Percentiles rank a stretch among this genome's conserved stretches.
Evolutionary conservation across 2,329 filamentous ascomycete genomes (phyloP).

Genomic region (Penicillium freii): DNA sequence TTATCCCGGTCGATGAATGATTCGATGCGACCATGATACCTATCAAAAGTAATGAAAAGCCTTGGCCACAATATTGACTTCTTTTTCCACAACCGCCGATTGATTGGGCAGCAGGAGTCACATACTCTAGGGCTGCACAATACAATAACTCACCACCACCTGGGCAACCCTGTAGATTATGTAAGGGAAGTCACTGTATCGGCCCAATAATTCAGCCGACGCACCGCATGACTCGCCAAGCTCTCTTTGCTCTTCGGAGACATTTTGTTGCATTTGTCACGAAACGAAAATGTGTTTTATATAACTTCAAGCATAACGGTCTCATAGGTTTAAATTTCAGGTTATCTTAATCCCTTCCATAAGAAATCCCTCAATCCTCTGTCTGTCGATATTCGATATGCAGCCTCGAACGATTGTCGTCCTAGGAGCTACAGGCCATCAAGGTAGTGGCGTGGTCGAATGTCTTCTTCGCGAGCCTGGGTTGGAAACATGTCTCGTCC

Average conservation of each 20-base stretch:
- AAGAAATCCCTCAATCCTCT: not conserved
- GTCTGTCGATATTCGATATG: not conserved
- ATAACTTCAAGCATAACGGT: not conserved
- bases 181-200: not conserved
- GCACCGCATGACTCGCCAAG: no score
- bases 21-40: not conserved
- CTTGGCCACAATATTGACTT: no score
- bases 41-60: no score
- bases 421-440: not conserved
- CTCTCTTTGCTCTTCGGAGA: not conserved
- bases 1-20: slow-evolving; percentile 12
- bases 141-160: no score
- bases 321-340: not conserved
- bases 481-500: not conserved
- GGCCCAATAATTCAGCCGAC: not conserved
- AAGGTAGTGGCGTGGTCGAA: not conserved
- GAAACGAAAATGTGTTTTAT: not conserved
- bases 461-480: not conserved
- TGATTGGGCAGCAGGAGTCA: not conserved
- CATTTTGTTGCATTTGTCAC: not conserved
- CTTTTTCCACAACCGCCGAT: not conserved
- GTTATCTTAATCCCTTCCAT: not conserved
- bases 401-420: not conserved
- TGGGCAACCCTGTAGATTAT: not conserved
- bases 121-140: not conserved